These are phyloP conservation scores for Phaeotremella skinneri DNA, from an alignment of 768 basidiomycete genomes.

Conservation along the genomic window DNA sequence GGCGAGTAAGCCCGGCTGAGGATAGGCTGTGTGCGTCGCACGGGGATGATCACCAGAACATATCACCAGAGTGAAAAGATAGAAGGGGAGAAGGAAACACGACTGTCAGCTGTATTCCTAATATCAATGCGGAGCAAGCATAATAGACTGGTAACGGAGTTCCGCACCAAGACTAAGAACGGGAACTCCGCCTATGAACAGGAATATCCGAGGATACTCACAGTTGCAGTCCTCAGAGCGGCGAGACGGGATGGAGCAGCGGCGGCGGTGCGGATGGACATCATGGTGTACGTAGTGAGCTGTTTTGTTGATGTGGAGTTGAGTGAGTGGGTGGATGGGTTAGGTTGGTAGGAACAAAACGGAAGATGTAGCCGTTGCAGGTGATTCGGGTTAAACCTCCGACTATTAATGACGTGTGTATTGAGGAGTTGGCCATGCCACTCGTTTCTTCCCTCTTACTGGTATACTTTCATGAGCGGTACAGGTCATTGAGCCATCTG, in stretches of 20 bases:
- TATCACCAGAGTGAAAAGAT: neutral
- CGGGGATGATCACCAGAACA: neutral
- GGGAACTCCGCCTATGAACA: too few relatives aligned
- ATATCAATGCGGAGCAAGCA: neutral
- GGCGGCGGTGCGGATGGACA: neutral
- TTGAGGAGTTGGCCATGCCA: neutral
- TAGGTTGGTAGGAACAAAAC: neutral
- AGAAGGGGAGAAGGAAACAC: neutral
- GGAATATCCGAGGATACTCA: slow-evolving; percentile 18
- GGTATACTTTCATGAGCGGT: too few relatives aligned
- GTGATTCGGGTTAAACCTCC: neutral
- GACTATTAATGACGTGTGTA: neutral
- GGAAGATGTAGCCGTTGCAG: too few relatives aligned
- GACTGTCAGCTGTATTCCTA: neutral
- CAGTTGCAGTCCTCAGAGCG: slow-evolving; percentile 30
- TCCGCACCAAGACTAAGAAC: too few relatives aligned
- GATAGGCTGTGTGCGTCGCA: slow-evolving; percentile 7
- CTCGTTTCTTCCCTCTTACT: too few relatives aligned
- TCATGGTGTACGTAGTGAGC: neutral
- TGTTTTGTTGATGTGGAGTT: neutral
- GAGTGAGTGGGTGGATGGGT: neutral
- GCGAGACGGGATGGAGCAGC: slow-evolving; percentile 21
- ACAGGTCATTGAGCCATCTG: too few relatives aligned
- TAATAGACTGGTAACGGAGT: neutral
- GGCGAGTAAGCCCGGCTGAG: slow-evolving; percentile 38